Conservation (phyloP, 2,329 filamentous ascomycete species). For the Dryadomyces sulphureus region DNA sequence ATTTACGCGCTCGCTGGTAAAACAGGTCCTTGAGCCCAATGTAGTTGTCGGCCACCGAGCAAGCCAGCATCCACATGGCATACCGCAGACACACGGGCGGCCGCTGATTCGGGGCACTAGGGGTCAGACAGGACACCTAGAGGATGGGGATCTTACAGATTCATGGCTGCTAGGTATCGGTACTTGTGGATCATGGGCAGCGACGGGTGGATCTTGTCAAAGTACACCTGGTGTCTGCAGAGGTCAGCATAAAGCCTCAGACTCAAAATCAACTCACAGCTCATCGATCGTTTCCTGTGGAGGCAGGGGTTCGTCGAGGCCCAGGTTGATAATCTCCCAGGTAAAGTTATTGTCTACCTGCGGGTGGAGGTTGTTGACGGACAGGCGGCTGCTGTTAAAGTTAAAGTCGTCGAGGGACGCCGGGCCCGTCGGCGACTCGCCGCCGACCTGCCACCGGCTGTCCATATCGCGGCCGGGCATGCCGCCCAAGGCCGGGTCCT, state of each 20-base stretch:
- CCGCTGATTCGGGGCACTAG: constrained; percentile 61
- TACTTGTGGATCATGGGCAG: constrained; percentile 80
- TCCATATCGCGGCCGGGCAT: constrained; percentile 34
- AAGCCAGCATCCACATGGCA: constrained; percentile 92
- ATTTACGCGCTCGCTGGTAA: constrained; percentile 79
- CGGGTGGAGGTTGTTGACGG: constrained; percentile 31
- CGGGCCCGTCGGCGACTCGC: constrained; percentile 34
- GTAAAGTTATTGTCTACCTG: constrained; percentile 43
- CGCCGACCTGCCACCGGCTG: constrained; percentile 39
- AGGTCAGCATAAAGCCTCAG: constrained; percentile 2
- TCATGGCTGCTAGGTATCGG: constrained; percentile 77
- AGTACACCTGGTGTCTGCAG: constrained; percentile 63
- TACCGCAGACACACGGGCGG: constrained; percentile 83
- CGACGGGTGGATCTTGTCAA: constrained; percentile 77
- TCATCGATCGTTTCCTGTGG: constrained; percentile 60
- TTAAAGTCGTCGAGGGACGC: constrained; percentile 40
- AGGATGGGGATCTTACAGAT: constrained; percentile 36
- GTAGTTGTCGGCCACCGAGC: constrained; percentile 71
- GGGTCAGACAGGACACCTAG: constrained; percentile 5
- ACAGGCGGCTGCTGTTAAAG: constrained; percentile 33
- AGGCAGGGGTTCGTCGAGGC: constrained; percentile 43
- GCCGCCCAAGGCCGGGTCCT: constrained; percentile 28
- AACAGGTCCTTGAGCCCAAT: constrained; percentile 69
- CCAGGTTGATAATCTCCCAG: constrained; percentile 61
- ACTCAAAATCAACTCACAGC: constrained; percentile 37